These are phyloP conservation scores for Mucor circinelloides DNA, from an alignment of 371 early-diverging fungal species.

Conservation along the genomic window DNA sequence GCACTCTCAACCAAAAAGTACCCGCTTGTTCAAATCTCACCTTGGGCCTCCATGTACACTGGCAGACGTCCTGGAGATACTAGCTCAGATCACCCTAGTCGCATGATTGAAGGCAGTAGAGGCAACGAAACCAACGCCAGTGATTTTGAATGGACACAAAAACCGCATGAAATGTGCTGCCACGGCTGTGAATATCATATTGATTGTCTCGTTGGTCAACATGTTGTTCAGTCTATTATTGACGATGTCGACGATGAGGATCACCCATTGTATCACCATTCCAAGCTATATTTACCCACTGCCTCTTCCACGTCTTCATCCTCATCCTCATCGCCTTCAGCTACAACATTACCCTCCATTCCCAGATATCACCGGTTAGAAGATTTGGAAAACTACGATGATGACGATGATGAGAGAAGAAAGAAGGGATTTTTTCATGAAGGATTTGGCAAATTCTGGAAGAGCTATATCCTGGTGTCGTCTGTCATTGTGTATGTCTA, in stretches of 20 bases:
- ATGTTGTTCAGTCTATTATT: constrained; percentile 19
- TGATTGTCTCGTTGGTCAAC: constrained; percentile 39
- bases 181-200: constrained; percentile 39
- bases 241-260: constrained; percentile 9
- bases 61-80: constrained; percentile 36
- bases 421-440: constrained; percentile 32
- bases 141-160: constrained; percentile 15
- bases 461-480: constrained; percentile 30
- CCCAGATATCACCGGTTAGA: neutral
- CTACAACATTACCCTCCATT: neutral
- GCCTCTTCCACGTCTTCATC: neutral
- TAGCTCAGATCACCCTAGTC: constrained; percentile 2
- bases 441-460: constrained; percentile 41
- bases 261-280: neutral
- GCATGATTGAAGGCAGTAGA: constrained; percentile 24
- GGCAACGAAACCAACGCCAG: neutral
- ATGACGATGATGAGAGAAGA: neutral
- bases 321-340: neutral
- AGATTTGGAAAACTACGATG: neutral
- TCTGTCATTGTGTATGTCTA: constrained; percentile 28
- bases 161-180: constrained; percentile 29
- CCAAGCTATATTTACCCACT: constrained; percentile 4
- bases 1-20: constrained; percentile 61
- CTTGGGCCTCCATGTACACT: constrained; percentile 44
- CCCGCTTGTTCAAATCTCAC: constrained; percentile 55